A percentile compares a stretch with the other conserved stretches of the same genome.
These are phyloP conservation scores for Nematodospora anomalae DNA, from an alignment of 1,139 yeast species.

Conservation along the genomic window DNA sequence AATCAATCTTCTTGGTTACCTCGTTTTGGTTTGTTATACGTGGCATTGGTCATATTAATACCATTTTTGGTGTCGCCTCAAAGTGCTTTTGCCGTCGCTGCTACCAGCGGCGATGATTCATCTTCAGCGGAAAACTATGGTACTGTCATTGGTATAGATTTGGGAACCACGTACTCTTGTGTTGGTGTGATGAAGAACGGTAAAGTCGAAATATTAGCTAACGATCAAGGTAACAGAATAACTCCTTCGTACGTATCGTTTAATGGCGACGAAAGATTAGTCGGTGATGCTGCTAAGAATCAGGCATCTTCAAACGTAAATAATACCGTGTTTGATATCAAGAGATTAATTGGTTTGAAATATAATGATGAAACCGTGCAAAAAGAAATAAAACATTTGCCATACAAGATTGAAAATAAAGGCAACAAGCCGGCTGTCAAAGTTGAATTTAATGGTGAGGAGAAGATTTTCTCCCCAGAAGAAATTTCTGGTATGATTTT, in stretches of 20 bases:
- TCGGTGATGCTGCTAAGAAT: slow-evolving; percentile 94
- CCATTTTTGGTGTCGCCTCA: slow-evolving; percentile 48
- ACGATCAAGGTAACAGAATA: slow-evolving; percentile 94
- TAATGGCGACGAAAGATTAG: slow-evolving; percentile 81
- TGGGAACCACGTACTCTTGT: slow-evolving; percentile 89
- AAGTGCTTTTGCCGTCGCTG: slow-evolving; percentile 24
- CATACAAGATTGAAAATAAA: slow-evolving; percentile 65
- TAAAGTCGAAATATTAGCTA: slow-evolving; percentile 87
- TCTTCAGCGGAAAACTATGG: slow-evolving; percentile 59
- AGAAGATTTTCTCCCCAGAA: slow-evolving; percentile 79
- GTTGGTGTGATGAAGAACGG: slow-evolving; percentile 94
- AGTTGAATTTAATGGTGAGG: slow-evolving; percentile 67
- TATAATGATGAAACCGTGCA: slow-evolving; percentile 75
- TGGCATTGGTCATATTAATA: slow-evolving; percentile 32
- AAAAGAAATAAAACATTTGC: slow-evolving; percentile 80
- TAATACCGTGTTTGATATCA: slow-evolving; percentile 82
- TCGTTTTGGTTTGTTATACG: slow-evolving; percentile 18
- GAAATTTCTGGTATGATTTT: slow-evolving; percentile 91
- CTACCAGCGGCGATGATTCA: slow-evolving; percentile 36
- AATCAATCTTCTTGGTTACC: slow-evolving; percentile 16
- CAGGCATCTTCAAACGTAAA: slow-evolving; percentile 82
- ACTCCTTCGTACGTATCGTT: slow-evolving; percentile 91
- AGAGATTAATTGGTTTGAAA: slow-evolving; percentile 82
- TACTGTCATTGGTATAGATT: slow-evolving; percentile 82
- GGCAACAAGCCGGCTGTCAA: slow-evolving; percentile 79